Percentiles rank a stretch among this genome's conserved stretches.
These are phyloP conservation scores for Trichophyton simii DNA, from an alignment of 2,329 filamentous ascomycete genomes.

Conservation along the genomic window DNA sequence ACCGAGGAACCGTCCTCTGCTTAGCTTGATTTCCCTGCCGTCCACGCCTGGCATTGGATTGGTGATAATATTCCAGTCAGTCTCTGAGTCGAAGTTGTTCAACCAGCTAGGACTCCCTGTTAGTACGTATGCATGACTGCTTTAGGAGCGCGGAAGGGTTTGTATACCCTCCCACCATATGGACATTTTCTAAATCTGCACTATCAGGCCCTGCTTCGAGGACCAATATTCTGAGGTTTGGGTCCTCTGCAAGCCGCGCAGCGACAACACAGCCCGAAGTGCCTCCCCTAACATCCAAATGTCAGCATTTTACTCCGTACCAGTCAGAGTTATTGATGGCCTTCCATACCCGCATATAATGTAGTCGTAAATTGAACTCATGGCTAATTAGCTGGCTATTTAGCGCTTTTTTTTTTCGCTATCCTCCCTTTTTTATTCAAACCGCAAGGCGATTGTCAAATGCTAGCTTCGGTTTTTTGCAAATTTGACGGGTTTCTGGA, in stretches of 20 bases:
- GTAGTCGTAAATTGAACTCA: slow-evolving; percentile 13
- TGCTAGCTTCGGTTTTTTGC: neutral
- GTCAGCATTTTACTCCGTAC: neutral
- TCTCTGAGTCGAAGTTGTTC: slow-evolving; percentile 29
- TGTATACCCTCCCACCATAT: slow-evolving; percentile 33
- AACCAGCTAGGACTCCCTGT: neutral
- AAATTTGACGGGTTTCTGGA: neutral
- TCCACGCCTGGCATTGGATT: slow-evolving; percentile 29
- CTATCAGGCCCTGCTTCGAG: slow-evolving; percentile 39
- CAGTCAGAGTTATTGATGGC: neutral
- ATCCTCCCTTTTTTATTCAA: too few species aligned
- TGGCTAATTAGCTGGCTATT: neutral
- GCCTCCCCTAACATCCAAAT: slow-evolving; percentile 27
- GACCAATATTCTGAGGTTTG: slow-evolving; percentile 30
- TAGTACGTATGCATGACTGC: neutral
- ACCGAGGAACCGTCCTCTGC: slow-evolving; percentile 33
- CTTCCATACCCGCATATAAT: slow-evolving; percentile 17
- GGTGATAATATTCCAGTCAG: slow-evolving; percentile 36
- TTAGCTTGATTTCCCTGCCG: slow-evolving; percentile 32
- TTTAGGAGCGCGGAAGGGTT: slow-evolving; percentile 26
- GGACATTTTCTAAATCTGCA: slow-evolving; percentile 34
- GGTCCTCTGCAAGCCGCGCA: slow-evolving; percentile 36
- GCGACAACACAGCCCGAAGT: slow-evolving; percentile 40
- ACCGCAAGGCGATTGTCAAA: neutral
- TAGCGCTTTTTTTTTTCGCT: neutral